These are phyloP conservation scores for Drechmeria coniospora DNA, from an alignment of 2,329 filamentous ascomycete species.

Conservation along the genomic window DNA sequence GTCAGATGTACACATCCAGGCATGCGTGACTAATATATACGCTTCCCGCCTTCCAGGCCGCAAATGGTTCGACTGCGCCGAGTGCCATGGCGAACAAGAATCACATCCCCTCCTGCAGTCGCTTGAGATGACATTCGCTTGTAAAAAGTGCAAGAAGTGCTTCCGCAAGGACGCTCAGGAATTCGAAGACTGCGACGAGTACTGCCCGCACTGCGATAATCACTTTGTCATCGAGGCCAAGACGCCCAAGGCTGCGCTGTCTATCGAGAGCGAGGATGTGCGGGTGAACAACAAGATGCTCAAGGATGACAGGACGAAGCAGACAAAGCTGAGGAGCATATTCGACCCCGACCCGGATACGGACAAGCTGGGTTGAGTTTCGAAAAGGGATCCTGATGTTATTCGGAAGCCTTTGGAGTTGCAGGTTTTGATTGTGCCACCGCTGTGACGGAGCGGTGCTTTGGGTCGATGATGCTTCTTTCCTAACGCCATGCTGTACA, in stretches of 20 bases:
- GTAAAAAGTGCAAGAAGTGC: slow-evolving; percentile 98
- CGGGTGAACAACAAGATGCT: slow-evolving; percentile 81
- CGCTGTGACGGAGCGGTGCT: too few relatives aligned
- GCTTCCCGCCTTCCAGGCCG: slow-evolving; percentile 56
- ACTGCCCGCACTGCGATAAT: slow-evolving; percentile 98
- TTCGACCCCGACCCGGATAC: slow-evolving; percentile 65
- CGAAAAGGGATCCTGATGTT: background rate
- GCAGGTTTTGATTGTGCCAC: slow-evolving; percentile 9
- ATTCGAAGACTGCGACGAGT: slow-evolving; percentile 95
- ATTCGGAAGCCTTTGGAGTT: slow-evolving; percentile 14
- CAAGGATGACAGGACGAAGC: slow-evolving; percentile 67
- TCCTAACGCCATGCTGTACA: slow-evolving; percentile 13
- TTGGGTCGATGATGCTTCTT: too few relatives aligned
- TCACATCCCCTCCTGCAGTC: slow-evolving; percentile 60
- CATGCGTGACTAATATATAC: background rate
- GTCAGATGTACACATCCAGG: background rate
- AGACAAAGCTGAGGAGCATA: slow-evolving; percentile 43
- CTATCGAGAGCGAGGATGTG: slow-evolving; percentile 83
- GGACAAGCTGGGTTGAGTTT: slow-evolving; percentile 54
- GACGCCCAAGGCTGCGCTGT: slow-evolving; percentile 66
- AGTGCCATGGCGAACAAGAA: slow-evolving; percentile 79
- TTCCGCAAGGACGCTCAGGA: slow-evolving; percentile 88
- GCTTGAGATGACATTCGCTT: slow-evolving; percentile 85
- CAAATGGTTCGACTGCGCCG: slow-evolving; percentile 98
- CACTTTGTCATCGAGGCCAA: slow-evolving; percentile 88